Base-by-base conservation (phyloP, 2,329 filamentous ascomycete genomes). In the Fusarium praegraminearum region DNA sequence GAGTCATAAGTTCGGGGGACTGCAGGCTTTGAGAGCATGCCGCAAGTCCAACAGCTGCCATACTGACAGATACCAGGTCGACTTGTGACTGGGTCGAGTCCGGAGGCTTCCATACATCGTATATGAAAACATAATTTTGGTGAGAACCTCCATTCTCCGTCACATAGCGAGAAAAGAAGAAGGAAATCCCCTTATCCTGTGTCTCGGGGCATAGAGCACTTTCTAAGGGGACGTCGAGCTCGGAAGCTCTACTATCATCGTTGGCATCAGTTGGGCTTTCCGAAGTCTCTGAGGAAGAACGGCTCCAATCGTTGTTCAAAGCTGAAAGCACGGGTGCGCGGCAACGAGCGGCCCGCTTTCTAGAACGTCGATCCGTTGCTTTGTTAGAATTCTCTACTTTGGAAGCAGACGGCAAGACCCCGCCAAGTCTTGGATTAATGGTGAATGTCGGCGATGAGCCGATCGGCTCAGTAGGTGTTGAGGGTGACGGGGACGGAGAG, bases 1-100 rank as follows among this genome's bases (percentile, higher is more conserved):
- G 81, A 10, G 80, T 80, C 76, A 85, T 80, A 7, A 84, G 79
- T 20, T 82, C 77, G 7, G 76, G 73, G 20, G 79, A 81, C 46
- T 77, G 76, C 1, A 80, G 83, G 49, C 84, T 76, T 69, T 85
- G 82, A 12, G 85, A 83, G 49, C 86, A 78, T 10, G 84, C 84
- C 33, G 84, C 82, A 9, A 88, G 78, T 16, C 86, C 86, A 9
- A 88, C 86, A 7, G 86, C 85, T 15, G 82, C 83, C 79, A 88
- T 85, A 69, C 84, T 84, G 20, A 84, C 81, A 26, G 86, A 80
- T 24, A 85, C 82, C 13, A 82, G 79, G 69, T 86, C 85, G 15
- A 80, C 74, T 30, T 76, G 73, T 7, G 78, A 75, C 4, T 77
- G 68, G 12, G 67, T 64, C 7, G 76, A 73, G n/a, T 75, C 74